Percentiles rank a stretch among this genome's conserved stretches.
phyloP scores from a whole-genome alignment of 352 stramenopile species.

The Phytophthora sp. region DNA sequence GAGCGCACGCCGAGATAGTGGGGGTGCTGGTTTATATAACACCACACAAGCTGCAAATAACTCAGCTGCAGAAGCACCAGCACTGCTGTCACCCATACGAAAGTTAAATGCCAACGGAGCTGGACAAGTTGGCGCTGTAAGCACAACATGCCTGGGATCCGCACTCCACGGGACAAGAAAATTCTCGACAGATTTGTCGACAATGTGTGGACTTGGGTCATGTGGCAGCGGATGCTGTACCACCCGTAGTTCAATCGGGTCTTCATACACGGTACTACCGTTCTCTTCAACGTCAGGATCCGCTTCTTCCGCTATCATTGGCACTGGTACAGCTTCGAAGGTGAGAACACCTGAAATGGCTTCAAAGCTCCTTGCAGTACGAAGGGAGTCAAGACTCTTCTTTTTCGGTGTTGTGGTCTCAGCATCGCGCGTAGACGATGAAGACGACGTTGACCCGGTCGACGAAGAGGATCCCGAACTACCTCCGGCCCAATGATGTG shows the following conservation, averaged over 20 bases:
- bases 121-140: constrained; percentile 51
- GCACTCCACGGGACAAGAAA: constrained; percentile 73
- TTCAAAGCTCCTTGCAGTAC: constrained; percentile 70
- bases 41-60: constrained; percentile 80
- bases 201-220: constrained; percentile 43
- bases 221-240: constrained; percentile 61
- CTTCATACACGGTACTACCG: constrained; percentile 28
- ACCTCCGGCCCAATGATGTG: constrained; percentile 67
- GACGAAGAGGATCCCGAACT: constrained; percentile 23
- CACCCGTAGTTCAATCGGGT: constrained; percentile 51
- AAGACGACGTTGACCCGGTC: constrained; percentile 27
- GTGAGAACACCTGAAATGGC: constrained; percentile 77
- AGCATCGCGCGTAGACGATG: constrained; percentile 21
- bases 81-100: constrained; percentile 76
- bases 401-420: constrained; percentile 48
- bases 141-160: constrained; percentile 49
- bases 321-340: constrained; percentile 65
- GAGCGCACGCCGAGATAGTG: constrained; percentile 61
- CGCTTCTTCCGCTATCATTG: constrained; percentile 18
- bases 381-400: constrained; percentile 71
- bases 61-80: constrained; percentile 60
- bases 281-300: constrained; percentile 15
- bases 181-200: constrained; percentile 76
- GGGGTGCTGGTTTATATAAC: constrained; percentile 79
- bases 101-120: constrained; percentile 77